phyloP scores from a whole-genome alignment of 176 grass and related monocot species.

The Aechmea fasciata region DNA sequence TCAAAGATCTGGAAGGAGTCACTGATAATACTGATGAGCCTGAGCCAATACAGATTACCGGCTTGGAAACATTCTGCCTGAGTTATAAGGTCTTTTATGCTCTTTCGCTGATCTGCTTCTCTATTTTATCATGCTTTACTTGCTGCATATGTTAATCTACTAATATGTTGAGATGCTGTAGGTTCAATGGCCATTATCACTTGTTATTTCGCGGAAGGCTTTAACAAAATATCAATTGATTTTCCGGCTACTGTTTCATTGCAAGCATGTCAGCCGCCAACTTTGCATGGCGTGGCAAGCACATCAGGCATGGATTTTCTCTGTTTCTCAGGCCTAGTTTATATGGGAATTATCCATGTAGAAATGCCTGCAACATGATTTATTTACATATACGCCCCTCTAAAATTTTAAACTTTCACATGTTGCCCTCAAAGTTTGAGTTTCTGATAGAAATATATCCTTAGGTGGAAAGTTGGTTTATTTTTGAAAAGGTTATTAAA shows the following conservation, averaged over 20 bases:
- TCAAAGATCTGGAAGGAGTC: slow-evolving; percentile 66
- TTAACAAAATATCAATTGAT: slow-evolving; percentile 95
- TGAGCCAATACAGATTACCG: slow-evolving; percentile 60
- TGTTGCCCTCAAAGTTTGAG: too few species aligned
- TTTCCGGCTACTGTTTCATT: slow-evolving; percentile 91
- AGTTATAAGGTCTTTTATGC: slow-evolving; percentile 65
- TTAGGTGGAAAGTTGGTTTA: too few species aligned
- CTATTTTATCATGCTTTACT: slow-evolving; percentile 8
- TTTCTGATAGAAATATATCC: too few species aligned
- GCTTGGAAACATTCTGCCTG: slow-evolving; percentile 81
- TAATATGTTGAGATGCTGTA: slow-evolving; percentile 28
- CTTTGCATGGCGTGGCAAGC: slow-evolving; percentile 91
- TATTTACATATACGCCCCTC: too few species aligned
- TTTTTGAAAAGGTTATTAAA: too few species aligned
- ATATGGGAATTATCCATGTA: slow-evolving; percentile 13
- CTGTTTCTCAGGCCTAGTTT: slow-evolving; percentile 2
- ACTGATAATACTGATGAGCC: slow-evolving; percentile 37
- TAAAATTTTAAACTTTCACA: too few species aligned
- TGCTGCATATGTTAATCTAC: slow-evolving; percentile 9
- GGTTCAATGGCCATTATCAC: slow-evolving; percentile 94
- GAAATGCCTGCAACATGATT: too few species aligned
- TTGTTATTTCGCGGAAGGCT: slow-evolving; percentile 94
- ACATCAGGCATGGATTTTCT: slow-evolving; percentile 54
- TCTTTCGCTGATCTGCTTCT: slow-evolving; percentile 1
- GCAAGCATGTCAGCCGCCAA: slow-evolving; percentile 87